Percentiles rank a stretch among this genome's conserved stretches.
phyloP scores from a whole-genome alignment of 2,329 filamentous ascomycete genomes.

The Cytospora schulzeri region DNA sequence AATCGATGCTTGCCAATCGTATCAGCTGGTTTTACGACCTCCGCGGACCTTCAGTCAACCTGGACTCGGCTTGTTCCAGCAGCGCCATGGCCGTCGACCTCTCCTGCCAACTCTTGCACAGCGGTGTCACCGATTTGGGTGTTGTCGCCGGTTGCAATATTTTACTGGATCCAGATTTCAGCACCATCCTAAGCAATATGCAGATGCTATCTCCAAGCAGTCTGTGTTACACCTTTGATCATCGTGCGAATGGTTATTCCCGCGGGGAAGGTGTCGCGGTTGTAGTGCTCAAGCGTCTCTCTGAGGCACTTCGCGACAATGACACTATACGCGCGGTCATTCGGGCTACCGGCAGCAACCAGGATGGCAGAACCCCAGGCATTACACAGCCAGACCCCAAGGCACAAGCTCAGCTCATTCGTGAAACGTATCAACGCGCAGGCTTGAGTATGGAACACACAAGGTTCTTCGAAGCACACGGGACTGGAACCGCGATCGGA shows the following conservation, averaged over 20 bases:
- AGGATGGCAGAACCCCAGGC: slow-evolving; percentile 43
- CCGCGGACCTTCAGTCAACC: slow-evolving; percentile 39
- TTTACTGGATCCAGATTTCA: slow-evolving; percentile 29
- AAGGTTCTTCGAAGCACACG: slow-evolving; percentile 5
- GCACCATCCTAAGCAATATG: slow-evolving; percentile 25
- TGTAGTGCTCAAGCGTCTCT: slow-evolving; percentile 44
- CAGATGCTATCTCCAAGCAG: slow-evolving; percentile 17
- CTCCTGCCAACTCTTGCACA: slow-evolving; percentile 12
- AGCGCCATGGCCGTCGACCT: slow-evolving; percentile 13
- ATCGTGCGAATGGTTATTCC: slow-evolving; percentile 37
- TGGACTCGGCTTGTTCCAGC: slow-evolving; percentile 43
- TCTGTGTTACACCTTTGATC: slow-evolving; percentile 37
- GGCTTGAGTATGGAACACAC: slow-evolving; percentile 3
- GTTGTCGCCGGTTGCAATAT: slow-evolving; percentile 19
- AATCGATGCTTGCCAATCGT: slow-evolving; percentile 39
- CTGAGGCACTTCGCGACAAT: slow-evolving; percentile 42
- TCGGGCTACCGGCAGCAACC: slow-evolving; percentile 36
- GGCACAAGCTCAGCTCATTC: slow-evolving; percentile 37
- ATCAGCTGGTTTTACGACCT: slow-evolving; percentile 45
- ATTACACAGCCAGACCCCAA: slow-evolving; percentile 42
- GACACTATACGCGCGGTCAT: slow-evolving; percentile 41
- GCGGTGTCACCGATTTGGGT: slow-evolving; percentile 8
- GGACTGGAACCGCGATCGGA: slow-evolving; percentile 19
- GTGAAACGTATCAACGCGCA: slow-evolving; percentile 32
- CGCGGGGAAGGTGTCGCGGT: slow-evolving; percentile 38